These are phyloP conservation scores for Cordia subcordata DNA, from an alignment of 257 asterid genomes.

Conservation along the genomic window DNA sequence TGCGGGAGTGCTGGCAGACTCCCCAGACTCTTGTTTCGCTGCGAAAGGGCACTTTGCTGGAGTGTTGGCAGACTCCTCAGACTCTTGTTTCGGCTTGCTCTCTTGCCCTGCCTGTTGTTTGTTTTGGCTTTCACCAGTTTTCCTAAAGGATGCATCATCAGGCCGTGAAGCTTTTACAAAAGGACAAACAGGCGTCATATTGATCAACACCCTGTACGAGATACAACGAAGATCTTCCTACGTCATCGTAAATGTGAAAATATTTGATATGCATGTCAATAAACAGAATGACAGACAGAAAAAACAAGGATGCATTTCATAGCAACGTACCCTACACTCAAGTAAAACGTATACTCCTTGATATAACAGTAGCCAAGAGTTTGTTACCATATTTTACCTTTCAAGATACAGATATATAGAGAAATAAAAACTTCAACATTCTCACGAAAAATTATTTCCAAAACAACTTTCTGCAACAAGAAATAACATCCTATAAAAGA, in stretches of 20 bases:
- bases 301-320: too few relatives aligned
- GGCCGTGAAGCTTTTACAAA: conserved; percentile 73
- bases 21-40: conserved; percentile 2
- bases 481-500: too few relatives aligned
- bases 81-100: conserved; percentile 14
- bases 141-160: conserved; percentile 63
- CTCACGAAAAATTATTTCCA: background rate
- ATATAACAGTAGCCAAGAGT: too few relatives aligned
- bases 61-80: conserved; percentile 3
- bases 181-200: conserved; percentile 96
- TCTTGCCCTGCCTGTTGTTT: conserved; percentile 34
- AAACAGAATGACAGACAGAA: too few relatives aligned
- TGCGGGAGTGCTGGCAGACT: conserved; percentile 10
- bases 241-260: background rate
- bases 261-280: too few relatives aligned
- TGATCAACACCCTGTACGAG: conserved; percentile 30
- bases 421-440: too few relatives aligned
- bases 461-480: background rate
- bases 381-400: too few relatives aligned
- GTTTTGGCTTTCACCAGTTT: conserved; percentile 51
- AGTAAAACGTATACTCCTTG: too few relatives aligned
- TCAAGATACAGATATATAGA: too few relatives aligned
- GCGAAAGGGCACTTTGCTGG: background rate
- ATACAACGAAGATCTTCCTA: background rate
- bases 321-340: too few relatives aligned